Percentiles rank a stretch among this genome's conserved stretches.
Evolutionary conservation across 2,329 filamentous ascomycete species (phyloP).

Genomic region (Corniculantispora saksenae): DNA sequence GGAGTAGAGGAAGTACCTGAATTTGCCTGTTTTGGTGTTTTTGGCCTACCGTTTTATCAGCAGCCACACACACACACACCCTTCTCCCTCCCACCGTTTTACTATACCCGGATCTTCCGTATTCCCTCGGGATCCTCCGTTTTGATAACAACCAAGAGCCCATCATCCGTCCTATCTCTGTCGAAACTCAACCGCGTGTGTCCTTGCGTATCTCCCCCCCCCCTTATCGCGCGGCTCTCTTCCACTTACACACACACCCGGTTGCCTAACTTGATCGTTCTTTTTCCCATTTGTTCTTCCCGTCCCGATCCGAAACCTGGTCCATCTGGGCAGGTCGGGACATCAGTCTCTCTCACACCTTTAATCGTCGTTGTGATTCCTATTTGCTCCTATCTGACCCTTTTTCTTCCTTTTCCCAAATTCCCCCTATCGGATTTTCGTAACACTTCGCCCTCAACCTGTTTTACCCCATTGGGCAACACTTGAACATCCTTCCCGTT

Average conservation of each 20-base stretch:
- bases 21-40: neutral
- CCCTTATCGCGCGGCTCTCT: neutral
- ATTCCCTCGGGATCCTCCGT: neutral
- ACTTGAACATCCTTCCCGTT: too few species aligned
- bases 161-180: neutral
- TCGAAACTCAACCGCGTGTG: neutral
- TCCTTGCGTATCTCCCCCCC: neutral
- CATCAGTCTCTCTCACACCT: neutral
- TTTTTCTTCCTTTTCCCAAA: too few species aligned
- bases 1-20: too few species aligned
- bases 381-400: slow-evolving; percentile 13
- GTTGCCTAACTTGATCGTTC: slow-evolving; percentile 18
- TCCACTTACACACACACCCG: neutral
- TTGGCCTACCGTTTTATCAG: neutral
- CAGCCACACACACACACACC: neutral
- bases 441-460: neutral
- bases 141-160: neutral
- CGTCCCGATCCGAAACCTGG: slow-evolving; percentile 16
- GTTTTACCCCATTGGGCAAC: neutral
- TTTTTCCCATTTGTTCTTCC: neutral
- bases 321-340: slow-evolving; percentile 10
- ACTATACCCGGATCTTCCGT: neutral
- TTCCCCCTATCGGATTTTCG: neutral
- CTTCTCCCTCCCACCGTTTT: neutral
- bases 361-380: neutral